Evolutionary conservation across 2,329 filamentous ascomycete species (phyloP).

Genomic region (Ceratocystis cubensis): DNA sequence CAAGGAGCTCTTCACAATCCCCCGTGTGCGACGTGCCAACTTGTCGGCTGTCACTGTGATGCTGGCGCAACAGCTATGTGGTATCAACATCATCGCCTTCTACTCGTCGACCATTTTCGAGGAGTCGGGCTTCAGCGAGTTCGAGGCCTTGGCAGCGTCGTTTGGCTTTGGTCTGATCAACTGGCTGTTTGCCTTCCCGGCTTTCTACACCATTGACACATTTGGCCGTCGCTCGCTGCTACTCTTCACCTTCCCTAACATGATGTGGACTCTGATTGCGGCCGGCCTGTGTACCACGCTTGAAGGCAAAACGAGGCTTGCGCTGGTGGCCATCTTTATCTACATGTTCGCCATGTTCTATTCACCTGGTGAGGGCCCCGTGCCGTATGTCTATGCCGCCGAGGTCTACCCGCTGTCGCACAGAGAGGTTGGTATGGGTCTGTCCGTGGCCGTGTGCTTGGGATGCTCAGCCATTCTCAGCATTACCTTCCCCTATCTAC

Average conservation of each 20-base stretch:
- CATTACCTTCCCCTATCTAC: slow-evolving; percentile 40
- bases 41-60: slow-evolving; percentile 56
- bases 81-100: slow-evolving; percentile 41
- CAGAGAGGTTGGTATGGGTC: slow-evolving; percentile 51
- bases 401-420: slow-evolving; percentile 54
- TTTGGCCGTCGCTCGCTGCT: slow-evolving; percentile 50
- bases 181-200: slow-evolving; percentile 54
- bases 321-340: slow-evolving; percentile 47
- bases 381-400: slow-evolving; percentile 47
- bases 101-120: slow-evolving; percentile 38
- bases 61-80: slow-evolving; percentile 52
- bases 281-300: slow-evolving; percentile 32
- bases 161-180: slow-evolving; percentile 43
- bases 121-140: slow-evolving; percentile 31
- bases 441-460: slow-evolving; percentile 48
- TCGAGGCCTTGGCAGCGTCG: slow-evolving; percentile 32
- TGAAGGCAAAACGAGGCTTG: slow-evolving; percentile 35
- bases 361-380: slow-evolving; percentile 50
- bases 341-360: slow-evolving; percentile 56
- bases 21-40: slow-evolving; percentile 48
- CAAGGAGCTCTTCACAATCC: slow-evolving; percentile 44
- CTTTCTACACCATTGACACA: slow-evolving; percentile 54
- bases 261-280: slow-evolving; percentile 45
- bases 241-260: slow-evolving; percentile 54
- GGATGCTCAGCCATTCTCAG: slow-evolving; percentile 41